Evolutionary conservation across 192 early-diverging fungal genomes (phyloP), one percentile per base, ranked within the genome.

Genomic region (Backusella liffmaniae): DNA sequence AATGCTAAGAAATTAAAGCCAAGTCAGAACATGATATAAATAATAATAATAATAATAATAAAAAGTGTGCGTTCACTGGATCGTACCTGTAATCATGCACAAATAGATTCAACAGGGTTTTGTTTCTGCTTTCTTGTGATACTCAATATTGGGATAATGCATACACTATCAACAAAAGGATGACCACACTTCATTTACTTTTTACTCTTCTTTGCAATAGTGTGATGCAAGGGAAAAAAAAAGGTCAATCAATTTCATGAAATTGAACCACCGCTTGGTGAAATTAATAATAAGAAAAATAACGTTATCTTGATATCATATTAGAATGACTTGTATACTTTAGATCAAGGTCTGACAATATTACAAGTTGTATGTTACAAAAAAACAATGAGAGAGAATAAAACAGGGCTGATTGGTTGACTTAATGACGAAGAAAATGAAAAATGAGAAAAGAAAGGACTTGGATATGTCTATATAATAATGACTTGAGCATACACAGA

Each of bases 1-100:
- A 62, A 62, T 62, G 56, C 56, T 62, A 29, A 29, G 23, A 23
- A 56, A 56, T 56, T 56, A 56, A 56, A 56, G 53, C 53, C 53
- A 56, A 56, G 53, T 56, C 53, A 10, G 53, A 23, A 29, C 56
- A 62, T 29, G 23, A 29, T 62, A 4, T 12, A 29, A 29, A 62
- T 29, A 62, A 56, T 9, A 56, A 6, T n/a, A n/a, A n/a, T n/a
- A n/a, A n/a, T n/a, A 29, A 62, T 29, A 62, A 56, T 9, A 56
- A 6, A 56, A 56, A 21, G n/a, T 44, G n/a, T 44, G 15, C 42
- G 42, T 44, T 44, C 42, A 44, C 42, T 44, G 42, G 15, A 15
- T 39, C 9, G 37, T 39, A 8, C 37, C 37, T 39, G 37, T 39
- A 2, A 39, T 39, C 37, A 39, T 39, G 37, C 37, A 39, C 37